These are phyloP conservation scores for Cladophialophora exuberans DNA, from an alignment of 2,329 filamentous ascomycete genomes.

Conservation along the genomic window DNA sequence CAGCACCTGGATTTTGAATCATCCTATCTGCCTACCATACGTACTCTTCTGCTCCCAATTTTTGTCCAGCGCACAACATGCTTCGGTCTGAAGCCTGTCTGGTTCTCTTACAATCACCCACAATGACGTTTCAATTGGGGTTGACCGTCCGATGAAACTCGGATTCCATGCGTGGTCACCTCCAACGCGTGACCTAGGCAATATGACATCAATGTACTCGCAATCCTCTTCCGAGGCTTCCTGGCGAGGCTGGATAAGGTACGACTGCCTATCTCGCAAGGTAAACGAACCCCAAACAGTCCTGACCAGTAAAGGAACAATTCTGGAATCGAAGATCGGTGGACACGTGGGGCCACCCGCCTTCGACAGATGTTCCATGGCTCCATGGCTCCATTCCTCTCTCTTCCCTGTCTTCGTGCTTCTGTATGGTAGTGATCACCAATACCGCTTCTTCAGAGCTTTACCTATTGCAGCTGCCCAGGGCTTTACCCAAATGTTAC, in stretches of 20 bases:
- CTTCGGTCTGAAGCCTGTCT: too few species aligned
- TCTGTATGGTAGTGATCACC: too few species aligned
- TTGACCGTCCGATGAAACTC: not conserved
- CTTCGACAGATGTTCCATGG: not conserved
- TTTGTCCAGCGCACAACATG: too few species aligned
- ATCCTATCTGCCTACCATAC: too few species aligned
- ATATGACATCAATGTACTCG: slow-evolving; percentile 7
- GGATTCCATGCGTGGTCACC: not conserved
- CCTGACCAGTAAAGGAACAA: not conserved
- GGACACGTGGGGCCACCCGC: slow-evolving; percentile 6
- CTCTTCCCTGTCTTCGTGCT: too few species aligned
- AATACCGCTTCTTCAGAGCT: too few species aligned
- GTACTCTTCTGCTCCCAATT: too few species aligned
- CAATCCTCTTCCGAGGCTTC: not conserved
- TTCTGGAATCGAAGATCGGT: slow-evolving; percentile 14
- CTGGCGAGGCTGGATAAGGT: slow-evolving; percentile 7
- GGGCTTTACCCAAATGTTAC: too few species aligned
- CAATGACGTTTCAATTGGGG: too few species aligned
- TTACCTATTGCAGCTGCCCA: too few species aligned
- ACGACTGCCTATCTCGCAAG: slow-evolving; percentile 7
- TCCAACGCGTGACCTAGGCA: not conserved
- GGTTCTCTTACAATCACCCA: too few species aligned
- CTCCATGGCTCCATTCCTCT: not conserved
- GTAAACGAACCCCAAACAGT: not conserved
- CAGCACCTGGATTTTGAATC: too few species aligned